Percentiles rank a stretch among this genome's conserved stretches.
Conservation (phyloP, 2,329 filamentous ascomycete genomes). For the Lasiodiplodia gonubiensis region DNA sequence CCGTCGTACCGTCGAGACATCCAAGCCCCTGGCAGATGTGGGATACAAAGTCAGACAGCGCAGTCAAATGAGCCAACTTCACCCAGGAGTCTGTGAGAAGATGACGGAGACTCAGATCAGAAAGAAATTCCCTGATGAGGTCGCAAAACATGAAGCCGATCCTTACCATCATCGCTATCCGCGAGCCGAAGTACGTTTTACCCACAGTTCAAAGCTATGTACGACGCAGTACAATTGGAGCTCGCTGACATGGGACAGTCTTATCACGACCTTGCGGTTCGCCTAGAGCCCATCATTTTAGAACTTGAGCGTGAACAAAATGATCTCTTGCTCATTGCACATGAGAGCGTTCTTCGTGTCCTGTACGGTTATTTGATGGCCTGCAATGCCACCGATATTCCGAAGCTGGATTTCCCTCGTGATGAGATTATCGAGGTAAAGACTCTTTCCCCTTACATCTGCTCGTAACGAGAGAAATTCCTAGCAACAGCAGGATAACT, state of each 20-base stretch:
- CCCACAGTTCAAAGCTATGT: conserved; percentile 32
- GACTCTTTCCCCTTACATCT: background rate
- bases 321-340: conserved; percentile 96
- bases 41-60: conserved; percentile 89
- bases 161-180: conserved; percentile 98
- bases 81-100: conserved; percentile 94
- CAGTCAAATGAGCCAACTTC: conserved; percentile 96
- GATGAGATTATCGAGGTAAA: conserved; percentile 92
- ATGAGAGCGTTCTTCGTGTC: conserved; percentile 96
- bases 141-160: conserved; percentile 89
- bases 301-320: conserved; percentile 97
- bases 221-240: background rate
- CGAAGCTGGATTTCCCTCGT: conserved; percentile 88
- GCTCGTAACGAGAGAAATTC: no score
- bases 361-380: conserved; percentile 99
- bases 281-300: conserved; percentile 95
- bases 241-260: conserved; percentile 62
- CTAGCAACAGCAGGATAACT: background rate
- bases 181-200: conserved; percentile 74
- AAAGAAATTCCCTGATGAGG: conserved; percentile 84
- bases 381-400: conserved; percentile 93
- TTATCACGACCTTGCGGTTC: conserved; percentile 97
- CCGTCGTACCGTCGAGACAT: conserved; percentile 87
- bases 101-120: conserved; percentile 84
- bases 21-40: conserved; percentile 75